Percentiles rank a stretch among this genome's conserved stretches.
phyloP scores from a whole-genome alignment of 1,284 basidiomycete species.

The Heterobasidion parviporum region DNA sequence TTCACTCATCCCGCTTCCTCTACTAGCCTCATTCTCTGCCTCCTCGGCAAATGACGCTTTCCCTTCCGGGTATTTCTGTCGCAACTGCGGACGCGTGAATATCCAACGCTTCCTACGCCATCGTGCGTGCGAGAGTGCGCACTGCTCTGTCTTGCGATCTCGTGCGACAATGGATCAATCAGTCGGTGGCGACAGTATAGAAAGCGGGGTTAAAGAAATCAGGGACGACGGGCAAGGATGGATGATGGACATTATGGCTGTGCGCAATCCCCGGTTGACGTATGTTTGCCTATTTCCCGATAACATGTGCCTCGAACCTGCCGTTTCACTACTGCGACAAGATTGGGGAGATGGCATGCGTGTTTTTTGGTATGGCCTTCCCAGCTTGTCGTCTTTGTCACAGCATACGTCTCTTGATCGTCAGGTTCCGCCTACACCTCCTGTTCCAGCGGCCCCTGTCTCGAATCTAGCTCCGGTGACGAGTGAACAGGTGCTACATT shows the following conservation, averaged over 20 bases:
- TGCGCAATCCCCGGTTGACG: not conserved
- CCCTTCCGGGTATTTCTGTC: conserved; percentile 31
- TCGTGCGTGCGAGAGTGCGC: conserved; percentile 25
- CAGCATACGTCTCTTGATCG: not conserved
- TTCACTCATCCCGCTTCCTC: conserved; percentile 1
- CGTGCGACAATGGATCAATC: conserved; percentile 1
- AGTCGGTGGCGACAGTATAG: not conserved
- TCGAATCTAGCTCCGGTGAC: not conserved
- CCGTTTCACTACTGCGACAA: not conserved
- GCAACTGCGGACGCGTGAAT: conserved; percentile 32
- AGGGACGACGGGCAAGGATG: not conserved
- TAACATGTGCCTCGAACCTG: not conserved
- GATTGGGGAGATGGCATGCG: not conserved
- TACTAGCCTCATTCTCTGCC: conserved; percentile 15
- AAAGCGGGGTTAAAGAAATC: not conserved
- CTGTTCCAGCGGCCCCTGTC: not conserved
- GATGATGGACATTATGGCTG: not conserved
- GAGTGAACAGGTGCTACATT: not conserved
- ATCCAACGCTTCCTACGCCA: conserved; percentile 30
- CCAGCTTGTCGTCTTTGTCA: not conserved
- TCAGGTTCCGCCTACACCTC: not conserved
- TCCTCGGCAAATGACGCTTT: conserved; percentile 10
- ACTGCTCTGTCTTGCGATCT: conserved; percentile 13
- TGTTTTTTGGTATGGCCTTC: not conserved
- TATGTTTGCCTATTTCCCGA: not conserved